Percentiles rank a stretch among this genome's conserved stretches.
Conservation (phyloP, 2,329 filamentous ascomycete species). For the Aspergillus sclerotialis region DNA sequence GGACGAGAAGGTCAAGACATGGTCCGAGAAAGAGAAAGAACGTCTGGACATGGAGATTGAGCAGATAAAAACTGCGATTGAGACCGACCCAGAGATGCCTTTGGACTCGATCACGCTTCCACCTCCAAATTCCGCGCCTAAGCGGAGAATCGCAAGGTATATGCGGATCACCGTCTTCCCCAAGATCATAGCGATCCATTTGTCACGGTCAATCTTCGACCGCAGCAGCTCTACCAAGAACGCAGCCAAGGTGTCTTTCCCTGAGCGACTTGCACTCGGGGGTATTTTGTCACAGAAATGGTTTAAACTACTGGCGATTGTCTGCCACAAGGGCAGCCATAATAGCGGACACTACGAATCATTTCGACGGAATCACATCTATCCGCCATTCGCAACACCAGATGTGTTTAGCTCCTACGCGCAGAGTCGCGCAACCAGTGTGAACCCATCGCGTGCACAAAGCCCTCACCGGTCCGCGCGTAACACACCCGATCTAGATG, state of each 20-base stretch:
- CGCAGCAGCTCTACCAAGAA: slow-evolving; percentile 79
- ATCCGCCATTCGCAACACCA: slow-evolving; percentile 73
- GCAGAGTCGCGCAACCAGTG: slow-evolving; percentile 53
- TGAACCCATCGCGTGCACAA: slow-evolving; percentile 36
- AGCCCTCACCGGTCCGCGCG: slow-evolving; percentile 39
- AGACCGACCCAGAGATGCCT: slow-evolving; percentile 72
- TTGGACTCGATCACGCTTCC: slow-evolving; percentile 69
- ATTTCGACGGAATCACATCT: slow-evolving; percentile 77
- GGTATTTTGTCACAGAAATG: slow-evolving; percentile 68
- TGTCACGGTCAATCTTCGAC: slow-evolving; percentile 90
- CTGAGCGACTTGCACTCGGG: slow-evolving; percentile 76
- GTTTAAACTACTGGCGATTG: slow-evolving; percentile 78
- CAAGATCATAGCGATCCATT: slow-evolving; percentile 81
- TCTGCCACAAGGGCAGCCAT: slow-evolving; percentile 93
- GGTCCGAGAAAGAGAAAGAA: slow-evolving; percentile 46
- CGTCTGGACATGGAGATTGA: slow-evolving; percentile 53
- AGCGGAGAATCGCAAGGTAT: slow-evolving; percentile 76
- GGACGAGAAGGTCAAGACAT: slow-evolving; percentile 51
- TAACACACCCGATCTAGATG: slow-evolving; percentile 22
- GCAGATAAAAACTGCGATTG: slow-evolving; percentile 62
- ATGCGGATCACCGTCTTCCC: slow-evolving; percentile 83
- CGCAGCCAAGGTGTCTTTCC: slow-evolving; percentile 86
- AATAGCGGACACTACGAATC: slow-evolving; percentile 97
- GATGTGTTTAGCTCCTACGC: slow-evolving; percentile 70
- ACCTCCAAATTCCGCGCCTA: slow-evolving; percentile 66